Evolutionary conservation across 257 asterid genomes (phyloP), one percentile per base, ranked within the genome.

Genomic region (Solanum sejunctum): DNA sequence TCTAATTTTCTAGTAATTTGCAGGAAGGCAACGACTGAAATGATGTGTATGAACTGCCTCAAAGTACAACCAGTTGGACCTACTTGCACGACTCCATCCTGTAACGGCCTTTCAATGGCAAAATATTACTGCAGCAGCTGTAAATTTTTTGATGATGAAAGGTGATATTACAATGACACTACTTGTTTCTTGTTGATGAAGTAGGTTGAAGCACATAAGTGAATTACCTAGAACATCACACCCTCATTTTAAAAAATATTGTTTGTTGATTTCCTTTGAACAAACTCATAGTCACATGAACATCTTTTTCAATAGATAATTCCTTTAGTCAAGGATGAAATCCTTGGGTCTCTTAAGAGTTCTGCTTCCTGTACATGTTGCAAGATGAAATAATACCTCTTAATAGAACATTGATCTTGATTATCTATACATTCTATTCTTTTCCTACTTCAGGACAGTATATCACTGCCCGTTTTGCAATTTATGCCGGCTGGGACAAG

Each of bases 391-490:
- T 13, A 10, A 77, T 77, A 15, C 52, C 15, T 23, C 64, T 52
- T 52, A 52, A 26, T 51, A 52, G 82, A 54, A n/a, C 57, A 80
- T 54, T 12, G 56, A 36, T 69, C 87, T 71, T 81, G 12, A 70
- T 77, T 80, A 71, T 51, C 81, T 61, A 86, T 28, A 10, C 8
- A 8, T 85, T 54, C 63, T 51, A 26, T 73, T 55, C 7, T 18
- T 69, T 49, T 83, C 77, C 71, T 83, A 75, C 67, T 87, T 66
- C 93, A 96, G 99, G 94, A 93, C 93, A 78, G 95, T 96, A 56
- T 96, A 96, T 88, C 99, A 96, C 79, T 96, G 99, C 84, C 99
- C 99, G 20, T 96, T 89, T 90, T 96, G 99, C 94, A 96, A 96
- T 87, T 87, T 96, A 87, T 96, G 99, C 89, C 98, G 99, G 80